Percentiles rank a stretch among this genome's conserved stretches.
Conservation (phyloP, 129 eudicot genomes). For the Lactuca saligna region DNA sequence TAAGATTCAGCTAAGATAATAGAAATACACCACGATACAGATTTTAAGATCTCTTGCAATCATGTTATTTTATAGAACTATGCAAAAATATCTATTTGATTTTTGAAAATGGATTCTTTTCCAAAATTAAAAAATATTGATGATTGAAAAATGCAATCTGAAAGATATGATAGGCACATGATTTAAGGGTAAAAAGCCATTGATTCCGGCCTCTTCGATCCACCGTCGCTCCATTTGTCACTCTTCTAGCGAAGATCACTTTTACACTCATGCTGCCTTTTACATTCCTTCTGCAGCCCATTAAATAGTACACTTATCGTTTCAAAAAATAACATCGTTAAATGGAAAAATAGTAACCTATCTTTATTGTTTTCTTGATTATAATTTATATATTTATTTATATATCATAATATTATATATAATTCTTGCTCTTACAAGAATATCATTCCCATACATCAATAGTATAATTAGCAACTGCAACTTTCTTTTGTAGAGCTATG, state of each 20-base stretch:
- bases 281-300: conserved; percentile 7
- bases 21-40: not conserved
- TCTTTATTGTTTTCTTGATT: no score
- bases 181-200: conserved; percentile 29
- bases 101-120: not conserved
- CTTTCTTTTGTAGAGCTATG: no score
- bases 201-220: conserved; percentile 18
- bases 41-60: not conserved
- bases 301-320: not conserved
- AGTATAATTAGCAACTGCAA: no score
- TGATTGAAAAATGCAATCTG: not conserved
- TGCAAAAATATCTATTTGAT: no score
- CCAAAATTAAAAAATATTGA: not conserved
- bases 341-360: not conserved
- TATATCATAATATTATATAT: no score
- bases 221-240: conserved; percentile 25
- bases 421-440: no score
- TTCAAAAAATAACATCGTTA: no score
- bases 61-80: not conserved
- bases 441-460: not conserved
- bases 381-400: no score
- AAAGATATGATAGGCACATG: conserved; percentile 23
- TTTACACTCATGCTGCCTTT: conserved; percentile 16
- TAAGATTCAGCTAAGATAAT: not conserved
- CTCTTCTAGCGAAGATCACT: conserved; percentile 9